Conservation (phyloP, 768 basidiomycete genomes). For the Multifurca ochricompacta region DNA sequence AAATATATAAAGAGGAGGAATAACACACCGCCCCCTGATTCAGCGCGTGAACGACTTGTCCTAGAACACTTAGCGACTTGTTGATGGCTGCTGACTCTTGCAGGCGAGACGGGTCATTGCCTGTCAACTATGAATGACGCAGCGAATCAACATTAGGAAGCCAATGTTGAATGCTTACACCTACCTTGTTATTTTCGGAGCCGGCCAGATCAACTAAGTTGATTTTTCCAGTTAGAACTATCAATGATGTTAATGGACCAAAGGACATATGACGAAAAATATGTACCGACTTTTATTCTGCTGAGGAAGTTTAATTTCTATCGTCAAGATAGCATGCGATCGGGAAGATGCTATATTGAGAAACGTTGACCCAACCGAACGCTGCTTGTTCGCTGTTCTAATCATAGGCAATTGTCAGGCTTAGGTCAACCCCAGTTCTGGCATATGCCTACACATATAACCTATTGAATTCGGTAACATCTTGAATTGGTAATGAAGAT, state of each 20-base stretch:
- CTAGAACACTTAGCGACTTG: conserved; percentile 78
- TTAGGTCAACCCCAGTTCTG: not conserved
- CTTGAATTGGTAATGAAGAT: conserved; percentile 31
- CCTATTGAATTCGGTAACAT: conserved; percentile 39
- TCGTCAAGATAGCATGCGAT: conserved; percentile 79
- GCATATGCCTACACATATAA: conserved; percentile 36
- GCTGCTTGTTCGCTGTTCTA: conserved; percentile 65
- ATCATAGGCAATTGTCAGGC: not conserved
- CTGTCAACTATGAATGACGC: conserved; percentile 46
- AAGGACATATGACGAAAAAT: not conserved
- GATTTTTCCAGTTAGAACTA: conserved; percentile 63
- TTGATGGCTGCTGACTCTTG: conserved; percentile 86
- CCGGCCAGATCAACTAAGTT: conserved; percentile 87
- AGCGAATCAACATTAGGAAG: not conserved
- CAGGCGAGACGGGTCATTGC: conserved; percentile 83
- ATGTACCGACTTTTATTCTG: conserved; percentile 44
- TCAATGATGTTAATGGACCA: not conserved
- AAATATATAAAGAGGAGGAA: not conserved
- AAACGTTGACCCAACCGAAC: conserved; percentile 80
- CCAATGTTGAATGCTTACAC: not conserved
- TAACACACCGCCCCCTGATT: conserved; percentile 56
- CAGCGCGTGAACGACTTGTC: conserved; percentile 81
- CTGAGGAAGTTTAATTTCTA: conserved; percentile 51
- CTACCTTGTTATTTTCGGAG: conserved; percentile 82
- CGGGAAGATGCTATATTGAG: conserved; percentile 81